phyloP scores from a whole-genome alignment of 306 rosid species.

The Malus asiatica region DNA sequence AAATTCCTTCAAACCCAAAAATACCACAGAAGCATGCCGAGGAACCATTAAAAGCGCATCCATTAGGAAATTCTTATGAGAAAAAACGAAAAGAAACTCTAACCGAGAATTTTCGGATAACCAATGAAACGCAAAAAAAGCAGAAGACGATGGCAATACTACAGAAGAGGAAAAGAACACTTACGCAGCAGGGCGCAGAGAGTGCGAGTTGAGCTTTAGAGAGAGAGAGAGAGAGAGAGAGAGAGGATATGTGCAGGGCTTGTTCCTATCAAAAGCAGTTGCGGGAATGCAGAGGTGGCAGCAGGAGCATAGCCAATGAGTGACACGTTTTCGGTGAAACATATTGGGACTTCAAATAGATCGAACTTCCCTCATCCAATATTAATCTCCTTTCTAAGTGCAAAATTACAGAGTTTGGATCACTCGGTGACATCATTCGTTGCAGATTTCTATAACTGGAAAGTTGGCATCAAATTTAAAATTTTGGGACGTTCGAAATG shows the following conservation, averaged over 20 bases:
- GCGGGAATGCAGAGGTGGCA: constrained; percentile 11
- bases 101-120: not conserved
- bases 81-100: not conserved
- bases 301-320: constrained; percentile 7
- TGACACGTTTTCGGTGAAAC: constrained; percentile 8
- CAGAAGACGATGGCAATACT: not conserved
- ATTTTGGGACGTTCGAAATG: no score
- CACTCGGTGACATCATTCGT: no score
- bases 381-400: no score
- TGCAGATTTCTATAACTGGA: no score
- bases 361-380: no score
- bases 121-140: not conserved
- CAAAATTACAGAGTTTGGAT: no score
- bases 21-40: not conserved
- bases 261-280: not conserved
- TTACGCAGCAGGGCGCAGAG: not conserved
- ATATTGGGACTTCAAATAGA: no score
- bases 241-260: not conserved
- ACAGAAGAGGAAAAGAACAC: not conserved
- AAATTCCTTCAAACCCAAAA: not conserved
- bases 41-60: not conserved
- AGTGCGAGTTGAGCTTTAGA: not conserved
- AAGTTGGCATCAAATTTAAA: no score
- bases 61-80: not conserved
- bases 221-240: not conserved